A percentile compares a stretch with the other conserved stretches of the same genome.
Evolutionary conservation across 495 filamentous ascomycete species (phyloP).

Genomic region (Platismatia glauca): DNA sequence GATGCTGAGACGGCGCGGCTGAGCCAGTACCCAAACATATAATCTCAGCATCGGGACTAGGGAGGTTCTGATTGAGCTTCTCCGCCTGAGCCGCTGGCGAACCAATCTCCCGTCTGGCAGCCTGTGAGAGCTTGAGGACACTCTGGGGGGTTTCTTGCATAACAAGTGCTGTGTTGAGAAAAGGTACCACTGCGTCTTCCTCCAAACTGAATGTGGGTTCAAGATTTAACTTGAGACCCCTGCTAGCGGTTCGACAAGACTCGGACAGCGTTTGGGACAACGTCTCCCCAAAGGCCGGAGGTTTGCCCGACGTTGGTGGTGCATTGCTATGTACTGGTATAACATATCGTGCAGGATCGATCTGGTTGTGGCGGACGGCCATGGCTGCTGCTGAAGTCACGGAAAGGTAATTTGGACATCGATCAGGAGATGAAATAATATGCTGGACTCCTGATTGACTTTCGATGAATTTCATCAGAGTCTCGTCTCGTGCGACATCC

Average conservation of each 20-base stretch:
- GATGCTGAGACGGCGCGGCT: slow-evolving; percentile 78
- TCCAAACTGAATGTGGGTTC: slow-evolving; percentile 54
- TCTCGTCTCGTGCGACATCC: slow-evolving; percentile 51
- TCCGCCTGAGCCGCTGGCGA: slow-evolving; percentile 33
- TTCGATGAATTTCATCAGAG: slow-evolving; percentile 59
- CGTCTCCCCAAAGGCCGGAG: not conserved
- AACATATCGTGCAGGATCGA: slow-evolving; percentile 62
- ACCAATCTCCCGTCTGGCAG: slow-evolving; percentile 37
- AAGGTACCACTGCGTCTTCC: slow-evolving; percentile 37
- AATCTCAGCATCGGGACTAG: slow-evolving; percentile 67
- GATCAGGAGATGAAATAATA: slow-evolving; percentile 61
- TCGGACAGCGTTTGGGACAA: not conserved
- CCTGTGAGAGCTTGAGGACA: slow-evolving; percentile 40
- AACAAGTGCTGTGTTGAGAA: slow-evolving; percentile 42
- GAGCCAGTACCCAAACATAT: slow-evolving; percentile 86
- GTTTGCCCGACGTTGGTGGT: slow-evolving; percentile 28
- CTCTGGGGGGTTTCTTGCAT: slow-evolving; percentile 35
- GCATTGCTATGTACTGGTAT: slow-evolving; percentile 53
- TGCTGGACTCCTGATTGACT: slow-evolving; percentile 54
- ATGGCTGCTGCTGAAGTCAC: slow-evolving; percentile 54
- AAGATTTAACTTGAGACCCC: slow-evolving; percentile 52
- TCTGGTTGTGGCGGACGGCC: slow-evolving; percentile 53
- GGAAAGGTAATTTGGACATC: slow-evolving; percentile 62
- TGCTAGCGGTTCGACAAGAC: slow-evolving; percentile 26
- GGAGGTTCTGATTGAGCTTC: slow-evolving; percentile 39